Base-by-base conservation (phyloP, 2,329 filamentous ascomycete genomes). In the Alternaria sp. region DNA sequence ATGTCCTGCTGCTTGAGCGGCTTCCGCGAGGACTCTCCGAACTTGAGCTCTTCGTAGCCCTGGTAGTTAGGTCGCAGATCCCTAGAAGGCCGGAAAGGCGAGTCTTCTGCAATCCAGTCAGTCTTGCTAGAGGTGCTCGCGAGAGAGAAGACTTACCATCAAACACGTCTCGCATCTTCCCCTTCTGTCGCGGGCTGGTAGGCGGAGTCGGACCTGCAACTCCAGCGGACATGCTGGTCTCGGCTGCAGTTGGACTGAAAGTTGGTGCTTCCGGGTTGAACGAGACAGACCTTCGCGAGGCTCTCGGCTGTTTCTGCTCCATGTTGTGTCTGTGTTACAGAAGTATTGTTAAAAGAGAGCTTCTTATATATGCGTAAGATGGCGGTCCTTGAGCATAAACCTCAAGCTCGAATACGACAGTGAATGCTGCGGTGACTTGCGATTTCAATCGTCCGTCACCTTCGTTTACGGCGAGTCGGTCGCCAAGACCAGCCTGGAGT, bases 191-290 rank as follows among this genome's bases (percentile, higher is more conserved):
- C 25, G 59, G 47, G 12, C 51, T 58, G 8, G 23, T 23, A 20
- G 30, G 41, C 21, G 45, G 59, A 51, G 46, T 47, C 18, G 44
- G 18, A 14, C 28, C 53, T 44, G 18, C 18, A 58, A 20, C 2
- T 14, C 45, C 25, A 11, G 43, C 28, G n/a, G 43, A 21, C 18
- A 28, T 44, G 44, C 49, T 57, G 37, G 58, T n/a, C 15, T 49
- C 53, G 26, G 46, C 44, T 23, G 23, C 30, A 2, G 47, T 55
- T 33, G 66, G 66, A 30, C 55, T 65, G 28, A 70, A 70, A 4
- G 66, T 46, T 5, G 58, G 43, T 26, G 66, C 68, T 51, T 70
- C 58, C 4, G 68, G 68, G 15, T 70, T 70, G 54, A 70, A 70
- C 7, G 59, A 62, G 14, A 37, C 46, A 26, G 50, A 37, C 11